These are phyloP conservation scores for Exobasidium rhododendri DNA, from an alignment of 1,284 basidiomycete species.

Conservation along the genomic window DNA sequence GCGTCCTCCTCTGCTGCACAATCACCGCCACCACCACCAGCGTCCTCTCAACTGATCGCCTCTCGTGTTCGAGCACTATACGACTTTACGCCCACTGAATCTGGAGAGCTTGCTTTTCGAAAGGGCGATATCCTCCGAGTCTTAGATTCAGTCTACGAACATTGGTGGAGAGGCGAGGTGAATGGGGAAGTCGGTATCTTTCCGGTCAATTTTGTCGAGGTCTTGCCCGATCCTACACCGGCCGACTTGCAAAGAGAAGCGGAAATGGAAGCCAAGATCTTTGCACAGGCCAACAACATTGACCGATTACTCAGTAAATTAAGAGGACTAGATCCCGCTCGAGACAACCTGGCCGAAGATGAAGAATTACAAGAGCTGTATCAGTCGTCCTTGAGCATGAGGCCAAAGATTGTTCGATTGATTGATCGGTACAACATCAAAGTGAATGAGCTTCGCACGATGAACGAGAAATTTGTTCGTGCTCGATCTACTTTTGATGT, in stretches of 20 bases:
- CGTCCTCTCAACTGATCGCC: slow-evolving; percentile 12
- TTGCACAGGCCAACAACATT: slow-evolving; percentile 77
- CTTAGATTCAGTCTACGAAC: slow-evolving; percentile 88
- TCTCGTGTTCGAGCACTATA: slow-evolving; percentile 76
- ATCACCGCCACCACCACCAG: slow-evolving; percentile 55
- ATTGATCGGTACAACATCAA: slow-evolving; percentile 79
- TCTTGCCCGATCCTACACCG: slow-evolving; percentile 78
- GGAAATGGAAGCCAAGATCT: slow-evolving; percentile 83
- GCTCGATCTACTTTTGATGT: slow-evolving; percentile 78
- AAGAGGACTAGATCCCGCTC: slow-evolving; percentile 64
- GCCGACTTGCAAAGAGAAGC: slow-evolving; percentile 77
- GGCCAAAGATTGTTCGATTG: slow-evolving; percentile 90
- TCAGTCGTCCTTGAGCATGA: slow-evolving; percentile 77
- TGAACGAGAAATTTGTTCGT: slow-evolving; percentile 83
- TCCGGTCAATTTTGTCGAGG: slow-evolving; percentile 95
- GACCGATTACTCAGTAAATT: slow-evolving; percentile 81
- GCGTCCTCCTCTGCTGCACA: slow-evolving; percentile 29
- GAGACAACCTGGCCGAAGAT: slow-evolving; percentile 85
- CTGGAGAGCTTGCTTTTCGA: slow-evolving; percentile 86
- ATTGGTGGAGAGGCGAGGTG: slow-evolving; percentile 97
- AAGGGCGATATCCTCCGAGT: slow-evolving; percentile 95
- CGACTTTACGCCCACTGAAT: slow-evolving; percentile 81
- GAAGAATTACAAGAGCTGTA: slow-evolving; percentile 82
- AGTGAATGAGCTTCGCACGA: slow-evolving; percentile 68
- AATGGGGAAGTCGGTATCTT: slow-evolving; percentile 93